Conservation (phyloP, 306 rosid genomes). For the Castanea sativa region DNA sequence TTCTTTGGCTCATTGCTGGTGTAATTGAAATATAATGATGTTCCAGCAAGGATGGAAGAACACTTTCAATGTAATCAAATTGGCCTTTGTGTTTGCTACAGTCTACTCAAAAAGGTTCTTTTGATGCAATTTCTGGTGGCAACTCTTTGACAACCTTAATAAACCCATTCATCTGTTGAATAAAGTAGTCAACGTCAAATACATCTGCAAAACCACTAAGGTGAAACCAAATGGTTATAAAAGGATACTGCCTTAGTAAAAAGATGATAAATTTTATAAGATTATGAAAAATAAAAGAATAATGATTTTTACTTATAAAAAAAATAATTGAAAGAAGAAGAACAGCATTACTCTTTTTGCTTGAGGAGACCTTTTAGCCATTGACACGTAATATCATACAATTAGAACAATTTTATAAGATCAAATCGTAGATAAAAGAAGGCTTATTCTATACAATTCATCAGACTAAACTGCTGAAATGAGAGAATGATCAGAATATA, state of each 20-base stretch:
- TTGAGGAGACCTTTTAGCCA: background rate
- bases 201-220: slow-evolving; percentile 87
- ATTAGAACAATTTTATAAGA: background rate
- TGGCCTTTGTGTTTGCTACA: slow-evolving; percentile 93
- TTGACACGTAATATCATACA: background rate
- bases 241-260: background rate
- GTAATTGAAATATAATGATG: slow-evolving; percentile 80
- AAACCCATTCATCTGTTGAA: slow-evolving; percentile 63
- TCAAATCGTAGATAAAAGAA: background rate
- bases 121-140: slow-evolving; percentile 61
- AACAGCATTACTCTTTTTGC: background rate
- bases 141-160: slow-evolving; percentile 67
- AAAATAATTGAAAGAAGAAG: too few relatives aligned
- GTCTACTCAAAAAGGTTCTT: slow-evolving; percentile 70
- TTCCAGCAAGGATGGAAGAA: slow-evolving; percentile 22
- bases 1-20: slow-evolving; percentile 87
- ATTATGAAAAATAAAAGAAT: too few relatives aligned
- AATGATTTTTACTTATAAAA: too few relatives aligned
- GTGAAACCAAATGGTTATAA: slow-evolving; percentile 25
- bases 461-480: background rate
- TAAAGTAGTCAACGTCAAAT: slow-evolving; percentile 78
- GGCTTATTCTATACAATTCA: background rate
- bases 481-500: background rate
- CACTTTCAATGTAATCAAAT: slow-evolving; percentile 76
- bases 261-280: too few relatives aligned